Evolutionary conservation across 352 stramenopile species (phyloP).

Genomic region (Phytophthora uliginosa): DNA sequence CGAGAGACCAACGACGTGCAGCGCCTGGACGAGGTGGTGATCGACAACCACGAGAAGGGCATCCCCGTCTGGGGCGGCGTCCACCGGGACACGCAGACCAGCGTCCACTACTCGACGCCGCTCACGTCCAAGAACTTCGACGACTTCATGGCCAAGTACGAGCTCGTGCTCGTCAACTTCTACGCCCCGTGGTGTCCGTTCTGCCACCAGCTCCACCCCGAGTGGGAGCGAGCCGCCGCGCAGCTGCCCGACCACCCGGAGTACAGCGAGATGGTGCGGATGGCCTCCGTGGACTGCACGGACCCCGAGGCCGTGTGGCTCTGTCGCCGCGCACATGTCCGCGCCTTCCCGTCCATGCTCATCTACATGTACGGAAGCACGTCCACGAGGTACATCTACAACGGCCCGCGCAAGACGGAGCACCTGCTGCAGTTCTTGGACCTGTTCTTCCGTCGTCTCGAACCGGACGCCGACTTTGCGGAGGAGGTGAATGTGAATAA

Average conservation of each 20-base stretch:
- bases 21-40: slow-evolving; percentile 77
- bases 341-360: slow-evolving; percentile 87
- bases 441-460: slow-evolving; percentile 82
- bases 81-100: slow-evolving; percentile 53
- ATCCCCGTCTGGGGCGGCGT: slow-evolving; percentile 75
- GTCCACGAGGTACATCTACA: slow-evolving; percentile 86
- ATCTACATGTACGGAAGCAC: slow-evolving; percentile 90
- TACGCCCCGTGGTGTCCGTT: slow-evolving; percentile 88
- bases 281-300: slow-evolving; percentile 87
- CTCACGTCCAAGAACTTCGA: slow-evolving; percentile 76
- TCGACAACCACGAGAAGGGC: slow-evolving; percentile 70
- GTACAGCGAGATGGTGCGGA: slow-evolving; percentile 81
- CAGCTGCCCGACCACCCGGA: slow-evolving; percentile 81
- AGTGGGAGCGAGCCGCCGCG: slow-evolving; percentile 80
- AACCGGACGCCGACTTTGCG: slow-evolving; percentile 84
- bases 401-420: slow-evolving; percentile 76
- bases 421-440: slow-evolving; percentile 87
- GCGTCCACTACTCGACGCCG: slow-evolving; percentile 81
- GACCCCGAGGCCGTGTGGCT: slow-evolving; percentile 69
- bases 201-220: slow-evolving; percentile 77
- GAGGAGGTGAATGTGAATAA: slow-evolving; percentile 79
- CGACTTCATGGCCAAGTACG: slow-evolving; percentile 87
- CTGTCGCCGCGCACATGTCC: slow-evolving; percentile 78
- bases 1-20: slow-evolving; percentile 37
- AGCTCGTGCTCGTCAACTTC: slow-evolving; percentile 89